A percentile compares a stretch with the other conserved stretches of the same genome.
phyloP scores from a whole-genome alignment of 1,139 yeast genomes.

The Candida neerlandica region DNA sequence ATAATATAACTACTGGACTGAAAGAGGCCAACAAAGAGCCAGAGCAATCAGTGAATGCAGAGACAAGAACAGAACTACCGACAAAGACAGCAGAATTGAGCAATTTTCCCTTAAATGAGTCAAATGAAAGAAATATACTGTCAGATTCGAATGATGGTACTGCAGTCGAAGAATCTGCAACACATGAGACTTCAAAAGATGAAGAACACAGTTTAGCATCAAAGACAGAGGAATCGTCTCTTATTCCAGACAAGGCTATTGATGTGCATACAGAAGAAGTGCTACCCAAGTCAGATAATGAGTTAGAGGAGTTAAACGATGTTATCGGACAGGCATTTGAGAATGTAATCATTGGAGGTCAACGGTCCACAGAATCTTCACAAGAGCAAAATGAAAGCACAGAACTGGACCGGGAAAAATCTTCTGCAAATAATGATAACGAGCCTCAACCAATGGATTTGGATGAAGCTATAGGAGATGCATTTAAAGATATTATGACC shows the following conservation, averaged over 20 bases:
- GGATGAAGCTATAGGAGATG: slow-evolving; percentile 15
- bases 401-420: background rate
- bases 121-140: too few relatives aligned
- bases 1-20: slow-evolving; percentile 7
- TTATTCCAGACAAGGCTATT: background rate
- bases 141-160: too few relatives aligned
- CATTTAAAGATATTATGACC: slow-evolving; percentile 16
- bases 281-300: background rate
- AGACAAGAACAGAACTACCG: background rate
- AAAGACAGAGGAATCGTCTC: too few relatives aligned
- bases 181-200: too few relatives aligned
- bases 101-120: background rate
- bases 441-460: slow-evolving; percentile 18
- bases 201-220: too few relatives aligned
- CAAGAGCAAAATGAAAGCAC: background rate
- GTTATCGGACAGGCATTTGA: slow-evolving; percentile 30
- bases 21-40: background rate
- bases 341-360: background rate
- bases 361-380: background rate
- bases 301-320: slow-evolving; percentile 19
- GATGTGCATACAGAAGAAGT: background rate
- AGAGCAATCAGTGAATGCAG: background rate
- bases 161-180: too few relatives aligned
- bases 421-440: background rate
- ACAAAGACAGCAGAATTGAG: background rate